These are phyloP conservation scores for Lactarius deliciosus DNA, from an alignment of 768 basidiomycete genomes.

Conservation along the genomic window DNA sequence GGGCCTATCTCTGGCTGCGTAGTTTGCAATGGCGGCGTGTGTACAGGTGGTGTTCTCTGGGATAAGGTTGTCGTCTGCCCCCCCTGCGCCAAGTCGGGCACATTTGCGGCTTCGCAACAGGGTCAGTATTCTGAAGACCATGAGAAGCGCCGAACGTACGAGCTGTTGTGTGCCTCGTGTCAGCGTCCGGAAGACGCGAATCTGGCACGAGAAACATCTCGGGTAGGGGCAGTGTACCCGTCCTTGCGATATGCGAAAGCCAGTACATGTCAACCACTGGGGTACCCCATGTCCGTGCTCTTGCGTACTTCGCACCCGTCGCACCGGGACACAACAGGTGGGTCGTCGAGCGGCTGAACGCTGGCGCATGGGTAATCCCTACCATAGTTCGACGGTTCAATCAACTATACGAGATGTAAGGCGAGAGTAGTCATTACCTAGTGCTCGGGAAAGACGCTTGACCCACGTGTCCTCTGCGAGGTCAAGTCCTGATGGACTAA, in stretches of 20 bases:
- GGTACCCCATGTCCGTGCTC: slow-evolving; percentile 76
- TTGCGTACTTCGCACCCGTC: slow-evolving; percentile 71
- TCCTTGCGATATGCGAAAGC: slow-evolving; percentile 58
- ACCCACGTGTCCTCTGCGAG: slow-evolving; percentile 66
- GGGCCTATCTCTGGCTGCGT: slow-evolving; percentile 5
- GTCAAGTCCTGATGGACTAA: slow-evolving; percentile 78
- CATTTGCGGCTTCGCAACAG: neutral
- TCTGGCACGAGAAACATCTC: slow-evolving; percentile 36
- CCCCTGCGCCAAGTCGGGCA: neutral
- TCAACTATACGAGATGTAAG: neutral
- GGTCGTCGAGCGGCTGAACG: slow-evolving; percentile 68
- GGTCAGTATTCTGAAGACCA: neutral
- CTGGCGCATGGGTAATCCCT: slow-evolving; percentile 56
- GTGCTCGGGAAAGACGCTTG: slow-evolving; percentile 60
- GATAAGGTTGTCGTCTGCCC: neutral
- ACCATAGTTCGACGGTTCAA: neutral
- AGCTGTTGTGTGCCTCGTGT: slow-evolving; percentile 27
- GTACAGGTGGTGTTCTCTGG: neutral
- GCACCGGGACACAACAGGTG: slow-evolving; percentile 78
- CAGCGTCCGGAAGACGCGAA: slow-evolving; percentile 26
- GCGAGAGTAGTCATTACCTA: slow-evolving; percentile 47
- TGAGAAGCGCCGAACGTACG: neutral
- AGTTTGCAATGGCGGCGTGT: neutral
- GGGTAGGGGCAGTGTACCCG: slow-evolving; percentile 47
- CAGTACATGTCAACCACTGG: slow-evolving; percentile 71